Evolutionary conservation across 257 asterid genomes (phyloP).

Genomic region (Penstemon barbatus): DNA sequence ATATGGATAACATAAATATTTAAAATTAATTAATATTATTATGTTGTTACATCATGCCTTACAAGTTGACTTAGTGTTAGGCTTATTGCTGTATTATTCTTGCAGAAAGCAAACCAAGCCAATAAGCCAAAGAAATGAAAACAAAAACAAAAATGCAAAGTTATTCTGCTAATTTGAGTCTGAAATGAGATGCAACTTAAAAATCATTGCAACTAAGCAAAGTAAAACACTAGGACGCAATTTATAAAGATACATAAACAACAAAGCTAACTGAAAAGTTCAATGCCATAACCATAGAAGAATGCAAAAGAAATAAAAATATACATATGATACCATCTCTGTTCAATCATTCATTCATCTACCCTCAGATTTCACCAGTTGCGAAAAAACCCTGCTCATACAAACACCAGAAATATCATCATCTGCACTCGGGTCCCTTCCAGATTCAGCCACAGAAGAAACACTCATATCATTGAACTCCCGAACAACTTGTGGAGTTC

Average conservation of each 20-base stretch:
- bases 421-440: conserved; percentile 39
- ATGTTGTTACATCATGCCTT: no score
- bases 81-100: no score
- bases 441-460: conserved; percentile 42
- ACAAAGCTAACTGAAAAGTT: background rate
- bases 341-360: conserved; percentile 32
- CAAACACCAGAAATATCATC: conserved; percentile 67
- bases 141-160: no score
- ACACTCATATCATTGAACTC: conserved; percentile 25
- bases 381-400: conserved; percentile 68
- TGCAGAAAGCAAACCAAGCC: no score
- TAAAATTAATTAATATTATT: no score
- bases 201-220: no score
- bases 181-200: no score
- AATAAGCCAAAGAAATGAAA: no score
- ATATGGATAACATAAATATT: no score
- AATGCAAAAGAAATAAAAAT: background rate
- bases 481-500: background rate
- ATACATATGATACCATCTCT: conserved; percentile 4
- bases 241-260: background rate
- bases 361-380: conserved; percentile 71
- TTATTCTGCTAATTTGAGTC: no score
- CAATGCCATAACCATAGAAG: background rate
- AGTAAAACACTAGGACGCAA: no score
- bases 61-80: no score